Percentiles rank a stretch among this genome's conserved stretches.
Conservation (phyloP, 345 rosid species). For the Durio zibethinus region DNA sequence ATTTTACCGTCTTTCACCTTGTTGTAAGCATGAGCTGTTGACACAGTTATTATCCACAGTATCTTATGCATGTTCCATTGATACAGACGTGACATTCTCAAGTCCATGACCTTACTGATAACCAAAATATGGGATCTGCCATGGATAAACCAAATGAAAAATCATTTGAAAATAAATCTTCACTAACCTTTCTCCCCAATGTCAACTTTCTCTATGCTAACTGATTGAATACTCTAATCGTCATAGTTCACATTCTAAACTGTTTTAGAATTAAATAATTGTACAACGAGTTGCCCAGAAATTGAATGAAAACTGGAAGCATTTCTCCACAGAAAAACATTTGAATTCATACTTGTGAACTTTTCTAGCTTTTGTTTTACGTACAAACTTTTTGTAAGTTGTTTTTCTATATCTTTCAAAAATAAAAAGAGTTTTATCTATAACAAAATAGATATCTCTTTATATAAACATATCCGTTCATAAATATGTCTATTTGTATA, state of each 20-base stretch:
- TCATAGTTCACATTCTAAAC: conserved; percentile 27
- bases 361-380: no score
- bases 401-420: no score
- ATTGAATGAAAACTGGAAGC: conserved; percentile 37
- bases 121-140: conserved; percentile 35
- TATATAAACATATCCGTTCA: no score
- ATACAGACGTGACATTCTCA: conserved; percentile 31
- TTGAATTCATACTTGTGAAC: no score
- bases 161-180: conserved; percentile 28
- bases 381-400: no score
- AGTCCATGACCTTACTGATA: conserved; percentile 47
- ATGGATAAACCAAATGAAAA: conserved; percentile 45
- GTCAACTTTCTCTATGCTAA: conserved; percentile 26
- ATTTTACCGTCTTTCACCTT: conserved; percentile 27
- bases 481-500: no score
- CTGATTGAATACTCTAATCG: conserved; percentile 27
- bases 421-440: no score
- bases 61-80: conserved; percentile 31
- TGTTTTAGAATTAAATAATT: conserved; percentile 35
- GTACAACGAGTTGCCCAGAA: conserved; percentile 36
- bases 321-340: conserved; percentile 39
- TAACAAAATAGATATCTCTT: no score
- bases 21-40: conserved; percentile 23
- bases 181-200: conserved; percentile 33
- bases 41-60: conserved; percentile 27